Percentiles rank a stretch among this genome's conserved stretches.
Conservation (phyloP, 139 green algal species). For the Micractinium sp. region DNA sequence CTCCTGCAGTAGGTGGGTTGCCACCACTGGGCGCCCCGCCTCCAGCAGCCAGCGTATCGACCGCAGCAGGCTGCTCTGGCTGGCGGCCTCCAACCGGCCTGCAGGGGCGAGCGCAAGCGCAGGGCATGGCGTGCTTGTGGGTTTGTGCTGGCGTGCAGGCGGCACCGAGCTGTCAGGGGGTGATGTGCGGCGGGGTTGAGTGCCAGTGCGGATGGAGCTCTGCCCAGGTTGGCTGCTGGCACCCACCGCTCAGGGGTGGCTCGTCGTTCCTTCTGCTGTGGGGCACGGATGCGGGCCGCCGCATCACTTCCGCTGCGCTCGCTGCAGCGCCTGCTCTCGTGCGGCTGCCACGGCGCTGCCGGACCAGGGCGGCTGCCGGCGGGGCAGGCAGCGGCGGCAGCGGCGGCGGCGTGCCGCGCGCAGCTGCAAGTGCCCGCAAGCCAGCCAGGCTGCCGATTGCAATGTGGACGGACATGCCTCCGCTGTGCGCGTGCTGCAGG, state of each 20-base stretch:
- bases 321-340: not conserved
- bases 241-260: not conserved
- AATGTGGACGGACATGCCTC: not conserved
- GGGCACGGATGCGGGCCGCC: not conserved
- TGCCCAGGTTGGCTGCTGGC: not conserved
- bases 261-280: not conserved
- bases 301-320: not conserved
- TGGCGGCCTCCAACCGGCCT: not conserved
- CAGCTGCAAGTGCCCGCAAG: conserved; percentile 8
- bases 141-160: not conserved
- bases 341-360: not conserved
- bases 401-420: not conserved
- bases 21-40: not conserved
- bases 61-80: not conserved
- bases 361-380: not conserved
- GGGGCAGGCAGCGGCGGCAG: not conserved
- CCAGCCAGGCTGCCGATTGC: not conserved
- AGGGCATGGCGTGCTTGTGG: not conserved
- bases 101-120: not conserved
- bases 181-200: too few species aligned
- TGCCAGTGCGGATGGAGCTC: too few species aligned
- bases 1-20: not conserved
- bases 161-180: not conserved
- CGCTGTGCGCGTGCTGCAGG: too few species aligned
- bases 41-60: conserved; percentile 10